Conservation (phyloP, 805 yeast genomes). For the Saccharomyces kudriavzevii region DNA sequence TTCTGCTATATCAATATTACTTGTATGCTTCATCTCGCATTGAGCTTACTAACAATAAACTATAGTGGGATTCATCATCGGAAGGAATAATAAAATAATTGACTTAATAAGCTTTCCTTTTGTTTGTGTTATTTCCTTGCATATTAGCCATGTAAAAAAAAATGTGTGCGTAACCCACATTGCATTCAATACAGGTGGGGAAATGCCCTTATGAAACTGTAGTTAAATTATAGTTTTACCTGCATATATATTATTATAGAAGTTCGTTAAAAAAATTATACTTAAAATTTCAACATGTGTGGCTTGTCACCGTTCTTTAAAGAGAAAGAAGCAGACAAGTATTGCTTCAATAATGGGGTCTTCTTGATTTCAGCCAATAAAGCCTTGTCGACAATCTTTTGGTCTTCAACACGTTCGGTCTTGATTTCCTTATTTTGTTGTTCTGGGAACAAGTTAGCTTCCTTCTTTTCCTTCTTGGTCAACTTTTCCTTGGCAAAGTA, state of each 20-base stretch:
- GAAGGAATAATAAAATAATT: too few relatives aligned
- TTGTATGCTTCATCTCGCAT: too few relatives aligned
- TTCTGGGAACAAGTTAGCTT: conserved; percentile 80
- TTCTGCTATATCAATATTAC: too few relatives aligned
- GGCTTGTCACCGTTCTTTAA: conserved; percentile 97
- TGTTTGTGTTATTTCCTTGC: too few relatives aligned
- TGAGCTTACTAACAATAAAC: too few relatives aligned
- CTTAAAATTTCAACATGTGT: conserved; percentile 91
- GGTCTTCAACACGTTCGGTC: conserved; percentile 92
- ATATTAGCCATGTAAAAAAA: neutral
- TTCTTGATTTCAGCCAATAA: conserved; percentile 88
- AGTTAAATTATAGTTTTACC: neutral
- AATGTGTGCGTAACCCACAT: too few relatives aligned
- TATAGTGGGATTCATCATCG: too few relatives aligned
- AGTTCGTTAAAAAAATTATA: conserved; percentile 2
- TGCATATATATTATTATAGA: neutral
- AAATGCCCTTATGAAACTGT: neutral
- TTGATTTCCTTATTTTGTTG: conserved; percentile 76
- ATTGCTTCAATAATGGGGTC: conserved; percentile 92
- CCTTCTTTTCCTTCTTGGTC: conserved; percentile 71
- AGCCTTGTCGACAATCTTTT: conserved; percentile 87
- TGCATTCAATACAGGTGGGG: neutral
- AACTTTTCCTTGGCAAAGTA: conserved; percentile 94
- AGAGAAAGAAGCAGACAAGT: conserved; percentile 89
- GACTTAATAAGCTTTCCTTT: too few relatives aligned